Conservation (phyloP, 2,329 filamentous ascomycete species). For the Paradendryphiella salina region DNA sequence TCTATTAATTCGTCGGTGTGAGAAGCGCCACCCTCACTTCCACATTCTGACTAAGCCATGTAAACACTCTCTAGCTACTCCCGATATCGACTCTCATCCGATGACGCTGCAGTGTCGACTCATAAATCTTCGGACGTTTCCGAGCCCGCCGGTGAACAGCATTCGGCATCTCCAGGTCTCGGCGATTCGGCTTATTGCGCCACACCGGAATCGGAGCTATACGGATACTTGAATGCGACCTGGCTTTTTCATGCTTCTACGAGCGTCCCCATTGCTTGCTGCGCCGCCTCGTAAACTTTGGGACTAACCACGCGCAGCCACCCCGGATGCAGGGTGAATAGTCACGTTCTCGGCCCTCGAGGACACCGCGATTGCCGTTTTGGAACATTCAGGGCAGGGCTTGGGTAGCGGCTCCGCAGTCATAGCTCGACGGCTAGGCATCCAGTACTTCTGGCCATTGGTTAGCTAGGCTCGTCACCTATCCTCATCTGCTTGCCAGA, state of each 20-base stretch:
- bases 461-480: conserved; percentile 4
- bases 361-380: conserved; percentile 6
- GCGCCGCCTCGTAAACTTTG: not conserved
- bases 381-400: not conserved
- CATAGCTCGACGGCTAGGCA: conserved; percentile 12
- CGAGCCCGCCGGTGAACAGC: conserved; percentile 17
- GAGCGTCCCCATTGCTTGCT: conserved; percentile 4
- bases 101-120: conserved; percentile 9
- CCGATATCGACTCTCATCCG: conserved; percentile 8
- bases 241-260: conserved; percentile 4
- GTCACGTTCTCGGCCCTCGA: conserved; percentile 3
- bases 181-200: conserved; percentile 10
- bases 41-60: conserved; percentile 5
- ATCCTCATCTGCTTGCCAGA: not conserved
- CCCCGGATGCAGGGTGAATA: conserved; percentile 4
- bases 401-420: conserved; percentile 5
- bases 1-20: conserved; percentile 36
- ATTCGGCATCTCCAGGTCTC: conserved; percentile 16
- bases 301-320: conserved; percentile 7
- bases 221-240: not conserved
- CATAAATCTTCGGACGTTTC: conserved; percentile 10
- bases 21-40: conserved; percentile 25
- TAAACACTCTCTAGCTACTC: conserved; percentile 7
- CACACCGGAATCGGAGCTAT: conserved; percentile 1
- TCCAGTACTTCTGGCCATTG: conserved; percentile 4